A percentile compares a stretch with the other conserved stretches of the same genome.
Evolutionary conservation across 768 basidiomycete genomes (phyloP).

Genomic region (Tylopilus plumbeoviolaceoides): DNA sequence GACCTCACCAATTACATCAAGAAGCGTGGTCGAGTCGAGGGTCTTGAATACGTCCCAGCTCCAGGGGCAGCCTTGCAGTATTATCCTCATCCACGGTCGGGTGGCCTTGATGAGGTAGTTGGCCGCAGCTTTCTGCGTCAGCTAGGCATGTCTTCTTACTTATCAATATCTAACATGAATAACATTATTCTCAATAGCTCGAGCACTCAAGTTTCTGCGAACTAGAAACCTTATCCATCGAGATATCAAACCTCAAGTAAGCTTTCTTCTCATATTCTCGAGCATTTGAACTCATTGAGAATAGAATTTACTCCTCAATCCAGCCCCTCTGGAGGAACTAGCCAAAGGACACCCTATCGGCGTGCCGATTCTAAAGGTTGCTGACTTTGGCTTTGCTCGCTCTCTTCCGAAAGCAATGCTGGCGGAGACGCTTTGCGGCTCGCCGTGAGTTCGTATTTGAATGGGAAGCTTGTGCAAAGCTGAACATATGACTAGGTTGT

Average conservation of each 20-base stretch:
- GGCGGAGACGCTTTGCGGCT: constrained; percentile 97
- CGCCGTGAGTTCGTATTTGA: constrained; percentile 61
- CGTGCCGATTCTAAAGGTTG: constrained; percentile 93
- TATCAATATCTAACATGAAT: not conserved
- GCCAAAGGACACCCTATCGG: constrained; percentile 85
- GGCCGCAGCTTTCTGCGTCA: constrained; percentile 92
- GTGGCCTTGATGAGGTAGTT: constrained; percentile 86
- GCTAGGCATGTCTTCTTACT: constrained; percentile 50
- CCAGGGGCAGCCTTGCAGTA: constrained; percentile 71
- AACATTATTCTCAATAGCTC: constrained; percentile 48
- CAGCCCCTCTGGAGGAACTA: constrained; percentile 76
- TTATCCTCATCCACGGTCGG: constrained; percentile 87
- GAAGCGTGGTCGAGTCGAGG: constrained; percentile 91
- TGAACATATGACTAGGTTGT: constrained; percentile 50
- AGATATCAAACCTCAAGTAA: constrained; percentile 93
- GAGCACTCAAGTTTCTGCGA: constrained; percentile 90
- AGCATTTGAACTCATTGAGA: constrained; percentile 5
- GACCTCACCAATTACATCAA: constrained; percentile 97
- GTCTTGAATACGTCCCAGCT: constrained; percentile 74
- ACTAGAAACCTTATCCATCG: constrained; percentile 89
- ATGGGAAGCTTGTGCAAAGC: not conserved
- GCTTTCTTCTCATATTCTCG: not conserved
- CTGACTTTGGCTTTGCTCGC: constrained; percentile 97
- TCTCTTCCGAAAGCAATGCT: constrained; percentile 88
- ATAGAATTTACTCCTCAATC: constrained; percentile 86